A percentile compares a stretch with the other conserved stretches of the same genome.
phyloP scores from a whole-genome alignment of 768 basidiomycete species.

The Tylopilus sp. region DNA sequence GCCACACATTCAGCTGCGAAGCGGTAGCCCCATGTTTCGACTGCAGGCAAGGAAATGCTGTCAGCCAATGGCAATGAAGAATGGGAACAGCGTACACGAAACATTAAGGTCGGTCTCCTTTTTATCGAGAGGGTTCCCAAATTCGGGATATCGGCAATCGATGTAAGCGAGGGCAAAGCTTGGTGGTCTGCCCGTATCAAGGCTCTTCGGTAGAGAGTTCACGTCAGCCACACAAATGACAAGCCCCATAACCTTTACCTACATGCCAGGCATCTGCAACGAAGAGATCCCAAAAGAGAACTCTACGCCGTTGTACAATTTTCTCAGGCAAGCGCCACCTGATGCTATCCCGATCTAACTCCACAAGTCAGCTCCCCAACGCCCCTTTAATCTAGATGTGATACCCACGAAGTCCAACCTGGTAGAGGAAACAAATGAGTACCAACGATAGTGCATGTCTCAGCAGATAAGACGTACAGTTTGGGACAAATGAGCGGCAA shows the following conservation, averaged over 20 bases:
- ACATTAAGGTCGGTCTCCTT: constrained; percentile 20
- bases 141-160: constrained; percentile 60
- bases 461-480: constrained; percentile 42
- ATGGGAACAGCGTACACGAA: constrained; percentile 25
- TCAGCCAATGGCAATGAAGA: background rate
- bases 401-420: constrained; percentile 70
- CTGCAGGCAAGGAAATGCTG: constrained; percentile 31
- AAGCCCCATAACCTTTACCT: constrained; percentile 12
- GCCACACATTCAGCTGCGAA: constrained; percentile 67
- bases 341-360: constrained; percentile 57
- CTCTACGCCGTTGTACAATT: constrained; percentile 60
- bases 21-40: constrained; percentile 56
- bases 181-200: constrained; percentile 69
- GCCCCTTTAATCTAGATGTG: constrained; percentile 5
- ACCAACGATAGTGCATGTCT: background rate
- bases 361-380: constrained; percentile 11
- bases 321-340: constrained; percentile 61
- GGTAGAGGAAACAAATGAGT: constrained; percentile 13
- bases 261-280: constrained; percentile 70
- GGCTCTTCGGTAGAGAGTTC: constrained; percentile 40
- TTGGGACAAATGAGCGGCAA: constrained; percentile 65
- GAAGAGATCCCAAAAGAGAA: constrained; percentile 78
- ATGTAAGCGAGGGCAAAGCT: constrained; percentile 62
- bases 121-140: constrained; percentile 4
- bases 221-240: constrained; percentile 10